Evolutionary conservation across 805 yeast species (phyloP), one percentile per base, ranked within the genome.

Genomic region (Starmerella stigmatis): DNA sequence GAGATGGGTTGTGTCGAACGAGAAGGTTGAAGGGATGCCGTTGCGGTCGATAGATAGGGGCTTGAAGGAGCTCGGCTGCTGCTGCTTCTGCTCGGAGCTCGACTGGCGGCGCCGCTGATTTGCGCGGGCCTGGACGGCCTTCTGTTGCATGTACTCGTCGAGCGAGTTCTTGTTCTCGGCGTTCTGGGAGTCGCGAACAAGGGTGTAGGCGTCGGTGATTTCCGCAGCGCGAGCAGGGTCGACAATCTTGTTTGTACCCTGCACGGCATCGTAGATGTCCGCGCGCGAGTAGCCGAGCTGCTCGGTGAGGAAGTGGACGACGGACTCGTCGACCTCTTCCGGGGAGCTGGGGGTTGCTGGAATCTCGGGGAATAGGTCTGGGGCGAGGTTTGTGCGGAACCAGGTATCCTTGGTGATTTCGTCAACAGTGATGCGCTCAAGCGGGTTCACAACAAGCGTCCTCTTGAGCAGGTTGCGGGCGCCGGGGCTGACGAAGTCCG

Each of bases 361-460:
- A 50, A 71, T 76, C 31, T 74, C 74, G 5, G 92, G 85, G 44
- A 79, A 66, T 50, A 88, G 71, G 59, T 86, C 85, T 26, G 80
- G 86, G 25, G 89, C 84, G 52, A 89, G 75, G 44, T 76, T 86
- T 10, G 75, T 76, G 54, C 76, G 79, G 65, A 88, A 88, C 97
- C 97, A 88, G 52, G 83, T 88, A 61, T 89, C 96, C 59, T 86
- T 81, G 80, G 86, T 78, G 37, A 89, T 85, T 61, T 85, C 95
- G 58, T 79, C 85, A 38, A 89, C 85, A 11, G 96, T 86, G 50
- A 89, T 88, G 67, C 97, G 77, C 61, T 86, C 86, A 60, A 88
- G 70, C 28, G 97, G 96, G 60, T 88, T 86, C 23, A 89, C 97
- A 51, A 88, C 94, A 47, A 88, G 73, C 96, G 89, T 89, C 60